Percentiles rank a stretch among this genome's conserved stretches.
phyloP scores from a whole-genome alignment of 1,284 basidiomycete species.

The Xerocomus amazonicus region DNA sequence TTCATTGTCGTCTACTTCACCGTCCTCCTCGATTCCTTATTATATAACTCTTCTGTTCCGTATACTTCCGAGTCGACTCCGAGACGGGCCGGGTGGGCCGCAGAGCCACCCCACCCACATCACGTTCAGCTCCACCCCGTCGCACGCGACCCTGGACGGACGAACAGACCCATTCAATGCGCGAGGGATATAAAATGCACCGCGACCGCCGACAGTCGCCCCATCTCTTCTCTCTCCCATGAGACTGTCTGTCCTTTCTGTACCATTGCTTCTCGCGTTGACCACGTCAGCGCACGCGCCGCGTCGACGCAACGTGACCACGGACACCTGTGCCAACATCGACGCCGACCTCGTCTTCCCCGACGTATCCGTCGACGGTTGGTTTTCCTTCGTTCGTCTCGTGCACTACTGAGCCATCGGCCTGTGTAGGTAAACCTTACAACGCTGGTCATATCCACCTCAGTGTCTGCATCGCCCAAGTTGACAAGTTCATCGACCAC shows the following conservation, averaged over 20 bases:
- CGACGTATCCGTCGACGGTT: conserved; percentile 13
- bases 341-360: conserved; percentile 15
- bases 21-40: too few species aligned
- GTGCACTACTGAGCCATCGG: background rate
- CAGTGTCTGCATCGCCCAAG: conserved; percentile 18
- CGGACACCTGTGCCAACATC: conserved; percentile 18
- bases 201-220: too few species aligned
- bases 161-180: too few species aligned
- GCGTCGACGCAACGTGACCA: conserved; percentile 2
- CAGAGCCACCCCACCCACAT: too few species aligned
- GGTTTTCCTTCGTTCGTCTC: background rate
- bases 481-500: conserved; percentile 11
- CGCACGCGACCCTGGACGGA: too few species aligned
- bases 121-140: too few species aligned
- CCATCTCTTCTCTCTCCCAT: conserved; percentile 7
- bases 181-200: too few species aligned
- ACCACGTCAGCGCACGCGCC: conserved; percentile 16
- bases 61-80: too few species aligned
- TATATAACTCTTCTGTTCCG: too few species aligned
- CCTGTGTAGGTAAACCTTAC: conserved; percentile 13
- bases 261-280: conserved; percentile 19
- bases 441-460: conserved; percentile 16
- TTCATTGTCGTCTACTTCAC: conserved; percentile 27
- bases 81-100: too few species aligned
- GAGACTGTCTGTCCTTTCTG: conserved; percentile 13